Base-by-base conservation (phyloP, 805 yeast species). In the Lipomyces japonicus region DNA sequence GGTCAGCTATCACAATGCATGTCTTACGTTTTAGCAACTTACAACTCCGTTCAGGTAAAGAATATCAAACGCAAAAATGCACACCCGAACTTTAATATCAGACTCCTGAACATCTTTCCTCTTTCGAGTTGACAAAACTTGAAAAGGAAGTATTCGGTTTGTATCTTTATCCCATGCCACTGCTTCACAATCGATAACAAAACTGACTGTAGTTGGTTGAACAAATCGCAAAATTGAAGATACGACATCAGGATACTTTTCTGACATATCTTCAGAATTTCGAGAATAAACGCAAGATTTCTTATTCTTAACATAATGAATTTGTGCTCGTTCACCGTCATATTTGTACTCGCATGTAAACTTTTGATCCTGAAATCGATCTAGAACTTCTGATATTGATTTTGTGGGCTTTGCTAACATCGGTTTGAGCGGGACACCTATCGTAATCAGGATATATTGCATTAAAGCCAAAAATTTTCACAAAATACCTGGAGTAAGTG, bases 351-450 rank as follows among this genome's bases (percentile, higher is more conserved):
- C 98, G 66, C 97, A 91, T 0, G 97, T 90, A 64, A 93, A 93
- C 50, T 79, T 79, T 59, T 82, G 84, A 23, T 55, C 58, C 18
- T 56, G 53, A 65, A 93, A 90, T 49, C 95, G 74, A 65, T 93
- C 96, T 53, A 93, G 74, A 1, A 93, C 86, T 65, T 93, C 98
- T n/a, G 85, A 78, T 31, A 93, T 82, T 1, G 96, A 79, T 64
- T 93, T 91, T 0, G 97, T 91, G 2, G 98, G 98, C 65, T 91
- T 93, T 4, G 98, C 98, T 62, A 93, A 78, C 98, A 93, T 93
- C 0, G 98, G 98, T 65, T 90, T 91, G 60, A 93, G 73, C 0
- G 98, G 98, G 3, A 93, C 81, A 1, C 97, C n/a, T n/a, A n/a
- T n/a, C n/a, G n/a, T n/a, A n/a, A n/a, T n/a, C n/a, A n/a, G n/a